Percentiles rank a stretch among this genome's conserved stretches.
Conservation (phyloP, 768 basidiomycete species). For the Clathrus columnatus region DNA sequence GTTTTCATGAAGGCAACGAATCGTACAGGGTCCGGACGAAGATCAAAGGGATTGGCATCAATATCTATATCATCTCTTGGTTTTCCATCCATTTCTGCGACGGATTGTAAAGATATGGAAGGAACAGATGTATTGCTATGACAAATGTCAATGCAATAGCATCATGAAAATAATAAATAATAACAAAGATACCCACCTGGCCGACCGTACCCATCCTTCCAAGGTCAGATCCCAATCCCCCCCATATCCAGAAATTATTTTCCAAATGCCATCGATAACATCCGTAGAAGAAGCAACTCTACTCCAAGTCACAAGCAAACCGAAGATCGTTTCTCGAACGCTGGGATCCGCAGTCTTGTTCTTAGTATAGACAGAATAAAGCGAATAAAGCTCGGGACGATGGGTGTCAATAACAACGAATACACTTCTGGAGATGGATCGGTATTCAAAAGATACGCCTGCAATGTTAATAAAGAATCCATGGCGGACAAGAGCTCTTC, state of each 20-base stretch:
- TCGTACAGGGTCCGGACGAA: slow-evolving; percentile 69
- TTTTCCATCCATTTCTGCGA: slow-evolving; percentile 37
- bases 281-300: slow-evolving; percentile 47
- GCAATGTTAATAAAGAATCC: slow-evolving; percentile 41
- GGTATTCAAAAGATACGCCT: slow-evolving; percentile 56
- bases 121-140: background rate
- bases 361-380: slow-evolving; percentile 46
- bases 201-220: slow-evolving; percentile 28
- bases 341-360: slow-evolving; percentile 56
- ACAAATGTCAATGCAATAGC: slow-evolving; percentile 19
- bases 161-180: slow-evolving; percentile 1
- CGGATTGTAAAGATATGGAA: slow-evolving; percentile 40
- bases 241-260: slow-evolving; percentile 42
- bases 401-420: slow-evolving; percentile 54
- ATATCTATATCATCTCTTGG: slow-evolving; percentile 33
- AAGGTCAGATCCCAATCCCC: slow-evolving; percentile 48
- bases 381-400: slow-evolving; percentile 60
- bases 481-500: slow-evolving; percentile 22
- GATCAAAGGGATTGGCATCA: slow-evolving; percentile 49
- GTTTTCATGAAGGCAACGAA: slow-evolving; percentile 59
- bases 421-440: slow-evolving; percentile 72
- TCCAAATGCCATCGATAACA: slow-evolving; percentile 50
- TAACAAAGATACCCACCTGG: background rate
- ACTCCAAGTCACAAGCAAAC: slow-evolving; percentile 68
- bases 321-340: slow-evolving; percentile 48